Percentiles rank a stretch among this genome's conserved stretches.
phyloP scores from a whole-genome alignment of 345 rosid genomes.

The Brassica carinata region DNA sequence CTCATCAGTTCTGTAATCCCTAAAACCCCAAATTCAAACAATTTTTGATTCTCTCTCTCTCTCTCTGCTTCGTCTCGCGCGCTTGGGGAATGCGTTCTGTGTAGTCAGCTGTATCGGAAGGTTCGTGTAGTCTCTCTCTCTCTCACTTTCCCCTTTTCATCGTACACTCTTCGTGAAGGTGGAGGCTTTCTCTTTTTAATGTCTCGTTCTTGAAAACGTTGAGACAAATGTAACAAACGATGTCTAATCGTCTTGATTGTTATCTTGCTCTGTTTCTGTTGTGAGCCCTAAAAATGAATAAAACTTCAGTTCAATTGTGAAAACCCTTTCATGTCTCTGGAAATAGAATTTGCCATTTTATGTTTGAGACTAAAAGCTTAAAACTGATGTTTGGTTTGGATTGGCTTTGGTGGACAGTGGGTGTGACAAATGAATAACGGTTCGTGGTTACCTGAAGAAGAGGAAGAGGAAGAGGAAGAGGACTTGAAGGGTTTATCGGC shows the following conservation, averaged over 20 bases:
- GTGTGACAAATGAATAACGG: slow-evolving; percentile 17
- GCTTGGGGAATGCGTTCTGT: slow-evolving; percentile 44
- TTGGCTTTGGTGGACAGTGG: not conserved
- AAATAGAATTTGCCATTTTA: slow-evolving; percentile 16
- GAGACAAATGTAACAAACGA: no score
- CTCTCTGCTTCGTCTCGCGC: not conserved
- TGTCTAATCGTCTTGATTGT: no score
- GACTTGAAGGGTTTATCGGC: slow-evolving; percentile 55
- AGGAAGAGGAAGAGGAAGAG: slow-evolving; percentile 55
- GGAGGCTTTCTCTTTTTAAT: not conserved
- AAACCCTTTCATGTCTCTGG: not conserved
- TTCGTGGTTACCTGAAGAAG: slow-evolving; percentile 60
- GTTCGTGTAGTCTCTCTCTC: slow-evolving; percentile 16
- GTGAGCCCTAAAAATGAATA: slow-evolving; percentile 2
- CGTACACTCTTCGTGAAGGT: not conserved
- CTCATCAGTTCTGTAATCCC: slow-evolving; percentile 44
- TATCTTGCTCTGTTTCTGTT: not conserved
- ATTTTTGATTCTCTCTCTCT: slow-evolving; percentile 36
- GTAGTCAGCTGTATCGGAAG: slow-evolving; percentile 32
- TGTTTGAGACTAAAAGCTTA: not conserved
- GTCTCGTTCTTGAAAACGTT: no score
- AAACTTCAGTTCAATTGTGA: no score
- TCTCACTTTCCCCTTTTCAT: slow-evolving; percentile 17
- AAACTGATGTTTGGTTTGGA: not conserved
- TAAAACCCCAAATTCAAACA: slow-evolving; percentile 45